Evolutionary conservation across 164 flowering plant genomes (phyloP).

Genomic region (Taxillus chinensis): DNA sequence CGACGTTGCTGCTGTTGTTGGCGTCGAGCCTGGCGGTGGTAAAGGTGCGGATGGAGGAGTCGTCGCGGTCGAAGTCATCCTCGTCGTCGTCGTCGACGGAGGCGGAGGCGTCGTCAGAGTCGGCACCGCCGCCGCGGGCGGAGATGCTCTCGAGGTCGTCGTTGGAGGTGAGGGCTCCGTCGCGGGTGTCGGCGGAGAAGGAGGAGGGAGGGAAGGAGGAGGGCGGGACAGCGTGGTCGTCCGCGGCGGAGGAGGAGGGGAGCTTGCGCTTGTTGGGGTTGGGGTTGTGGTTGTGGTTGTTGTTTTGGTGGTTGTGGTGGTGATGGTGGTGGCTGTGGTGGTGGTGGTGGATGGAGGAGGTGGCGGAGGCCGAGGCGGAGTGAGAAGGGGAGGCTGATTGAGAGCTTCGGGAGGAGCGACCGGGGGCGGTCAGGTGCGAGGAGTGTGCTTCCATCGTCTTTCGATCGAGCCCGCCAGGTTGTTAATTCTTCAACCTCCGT

Average conservation of each 20-base stretch:
- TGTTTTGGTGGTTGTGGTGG: too few relatives aligned
- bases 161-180: conserved; percentile 67
- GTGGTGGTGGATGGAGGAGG: conserved; percentile 50
- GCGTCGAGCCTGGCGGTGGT: conserved; percentile 63
- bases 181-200: conserved; percentile 57
- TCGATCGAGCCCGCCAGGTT: too few relatives aligned
- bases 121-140: conserved; percentile 48
- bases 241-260: conserved; percentile 13
- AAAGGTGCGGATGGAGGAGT: conserved; percentile 73
- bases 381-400: conserved; percentile 92
- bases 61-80: conserved; percentile 41
- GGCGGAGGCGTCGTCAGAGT: conserved; percentile 41
- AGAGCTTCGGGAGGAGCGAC: conserved; percentile 70
- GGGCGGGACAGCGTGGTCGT: conserved; percentile 49
- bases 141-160: conserved; percentile 96
- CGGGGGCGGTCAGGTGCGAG: conserved; percentile 54
- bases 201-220: conserved; percentile 51
- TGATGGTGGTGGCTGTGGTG: too few relatives aligned
- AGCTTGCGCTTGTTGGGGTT: conserved; percentile 47
- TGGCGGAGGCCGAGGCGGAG: conserved; percentile 81
- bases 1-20: not conserved
- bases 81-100: conserved; percentile 65
- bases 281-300: too few relatives aligned
- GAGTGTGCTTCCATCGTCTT: conserved; percentile 58
- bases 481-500: too few relatives aligned